Base-by-base conservation (phyloP, 164 flowering plant genomes). In the Chloranthus sessilifolius region DNA sequence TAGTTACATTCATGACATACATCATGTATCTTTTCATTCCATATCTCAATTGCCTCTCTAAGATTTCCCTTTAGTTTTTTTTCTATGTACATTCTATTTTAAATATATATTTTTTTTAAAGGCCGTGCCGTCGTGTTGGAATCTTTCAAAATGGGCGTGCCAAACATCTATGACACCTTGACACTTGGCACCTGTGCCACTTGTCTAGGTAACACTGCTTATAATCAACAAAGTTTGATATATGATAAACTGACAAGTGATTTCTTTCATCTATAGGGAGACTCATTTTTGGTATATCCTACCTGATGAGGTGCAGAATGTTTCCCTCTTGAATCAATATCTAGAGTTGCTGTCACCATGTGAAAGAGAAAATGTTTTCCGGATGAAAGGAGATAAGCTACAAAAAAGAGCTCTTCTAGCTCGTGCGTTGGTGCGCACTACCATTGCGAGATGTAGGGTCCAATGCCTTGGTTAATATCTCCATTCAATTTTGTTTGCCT, bases 361-460 rank as follows among this genome's bases (percentile, higher is more conserved):
- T 49, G 98, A 92, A 73, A 82, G 56, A 52, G 79, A 82, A 25
- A 62, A 62, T 40, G 71, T 92, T 30, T 42, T 62, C 10, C 41
- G 69, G 19, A 62, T 83, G 67, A 53, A 50, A 7, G 85, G 75
- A 22, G 80, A 77, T 11, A 62, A 74, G 47, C 76, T 76, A 39
- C 69, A 62, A 60, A 88, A 85, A 57, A 70, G 78, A 25, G 85
- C 95, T 12, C 22, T 88, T 50, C 70, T 92, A 15, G 82, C 98
- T 20, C 98, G 96, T 37, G 73, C 80, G 6, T 53, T 92, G 67
- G 85, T 83, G 62, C 91, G 96, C 47, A 80, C 96, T 34, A 88
- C 98, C 37, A 77, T 92, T 58, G 74, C 95, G 11, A 83, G 87
- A 92, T 92, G 96, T 85, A 75, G 8, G 59, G 43, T 52, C 30